phyloP scores from a whole-genome alignment of 2,329 filamentous ascomycete species.

The Aspergillus sojae region DNA sequence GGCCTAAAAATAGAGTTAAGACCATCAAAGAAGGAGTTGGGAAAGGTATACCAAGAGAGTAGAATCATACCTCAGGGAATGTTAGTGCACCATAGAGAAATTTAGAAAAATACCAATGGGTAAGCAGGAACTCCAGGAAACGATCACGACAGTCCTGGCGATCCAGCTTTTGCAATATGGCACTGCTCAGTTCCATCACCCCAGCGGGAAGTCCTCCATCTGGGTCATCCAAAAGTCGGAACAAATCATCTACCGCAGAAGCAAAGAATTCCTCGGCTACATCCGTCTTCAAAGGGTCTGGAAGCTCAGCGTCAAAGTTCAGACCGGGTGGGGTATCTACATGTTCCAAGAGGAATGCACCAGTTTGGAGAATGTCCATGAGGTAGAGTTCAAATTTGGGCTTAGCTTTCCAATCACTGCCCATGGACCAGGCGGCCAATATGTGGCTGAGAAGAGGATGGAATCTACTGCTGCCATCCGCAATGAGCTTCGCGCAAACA shows the following conservation, averaged over 20 bases:
- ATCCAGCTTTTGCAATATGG: slow-evolving; percentile 74
- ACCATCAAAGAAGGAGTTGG: background rate
- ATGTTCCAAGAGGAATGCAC: slow-evolving; percentile 85
- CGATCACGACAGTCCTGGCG: slow-evolving; percentile 71
- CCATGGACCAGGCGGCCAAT: slow-evolving; percentile 82
- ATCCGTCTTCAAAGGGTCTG: slow-evolving; percentile 72
- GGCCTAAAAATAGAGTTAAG: slow-evolving; percentile 45
- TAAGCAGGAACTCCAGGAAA: slow-evolving; percentile 81
- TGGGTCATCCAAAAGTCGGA: slow-evolving; percentile 82
- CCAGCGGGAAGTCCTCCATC: slow-evolving; percentile 86
- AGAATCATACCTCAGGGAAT: slow-evolving; percentile 72
- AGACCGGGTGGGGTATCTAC: slow-evolving; percentile 75
- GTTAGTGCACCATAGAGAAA: slow-evolving; percentile 83
- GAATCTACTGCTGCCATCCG: slow-evolving; percentile 72
- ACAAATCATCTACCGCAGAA: slow-evolving; percentile 75
- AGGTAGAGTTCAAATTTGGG: slow-evolving; percentile 91
- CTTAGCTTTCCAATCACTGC: slow-evolving; percentile 87
- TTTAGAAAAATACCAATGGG: slow-evolving; percentile 88
- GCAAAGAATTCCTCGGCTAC: slow-evolving; percentile 88
- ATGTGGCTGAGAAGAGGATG: slow-evolving; percentile 82
- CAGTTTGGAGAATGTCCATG: slow-evolving; percentile 91
- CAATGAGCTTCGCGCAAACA: slow-evolving; percentile 79
- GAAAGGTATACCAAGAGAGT: background rate
- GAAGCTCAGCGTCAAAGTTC: slow-evolving; percentile 70
- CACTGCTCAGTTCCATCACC: slow-evolving; percentile 80